A percentile compares a stretch with the other conserved stretches of the same genome.
These are phyloP conservation scores for Tinospora cordifolia DNA, from an alignment of 164 flowering plant genomes.

Conservation along the genomic window DNA sequence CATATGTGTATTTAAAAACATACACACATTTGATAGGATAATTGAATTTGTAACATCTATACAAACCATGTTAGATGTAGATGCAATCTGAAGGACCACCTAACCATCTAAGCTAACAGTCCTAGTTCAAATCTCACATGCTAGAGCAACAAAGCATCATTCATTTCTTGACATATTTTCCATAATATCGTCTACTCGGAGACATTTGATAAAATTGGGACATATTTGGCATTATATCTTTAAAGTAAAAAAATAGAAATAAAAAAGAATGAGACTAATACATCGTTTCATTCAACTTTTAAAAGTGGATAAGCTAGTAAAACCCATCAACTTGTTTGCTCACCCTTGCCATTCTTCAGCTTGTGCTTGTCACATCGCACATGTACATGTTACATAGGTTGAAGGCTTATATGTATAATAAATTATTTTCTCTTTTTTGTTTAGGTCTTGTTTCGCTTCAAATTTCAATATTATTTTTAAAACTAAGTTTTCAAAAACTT, in stretches of 20 bases:
- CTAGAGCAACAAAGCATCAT: neutral
- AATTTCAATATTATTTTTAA: too few species aligned
- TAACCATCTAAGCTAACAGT: neutral
- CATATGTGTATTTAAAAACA: neutral
- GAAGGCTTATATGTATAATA: neutral
- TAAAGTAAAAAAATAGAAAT: neutral
- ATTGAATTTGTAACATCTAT: neutral
- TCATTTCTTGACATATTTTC: neutral
- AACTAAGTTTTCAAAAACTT: too few species aligned
- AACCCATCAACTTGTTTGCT: neutral
- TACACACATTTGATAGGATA: neutral
- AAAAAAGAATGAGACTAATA: neutral
- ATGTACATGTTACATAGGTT: neutral
- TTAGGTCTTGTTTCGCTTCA: too few species aligned
- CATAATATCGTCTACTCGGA: too few species aligned
- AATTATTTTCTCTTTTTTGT: neutral
- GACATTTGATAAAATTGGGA: too few species aligned
- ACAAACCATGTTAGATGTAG: neutral
- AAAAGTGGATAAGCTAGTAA: neutral
- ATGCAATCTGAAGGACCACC: neutral
- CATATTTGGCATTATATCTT: neutral
- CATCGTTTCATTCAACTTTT: neutral
- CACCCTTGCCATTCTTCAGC: conserved; percentile 11
- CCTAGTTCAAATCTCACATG: neutral
- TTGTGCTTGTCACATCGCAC: neutral